phyloP scores from a whole-genome alignment of 176 grass and related monocot species.

The Oropetium thomaeum region DNA sequence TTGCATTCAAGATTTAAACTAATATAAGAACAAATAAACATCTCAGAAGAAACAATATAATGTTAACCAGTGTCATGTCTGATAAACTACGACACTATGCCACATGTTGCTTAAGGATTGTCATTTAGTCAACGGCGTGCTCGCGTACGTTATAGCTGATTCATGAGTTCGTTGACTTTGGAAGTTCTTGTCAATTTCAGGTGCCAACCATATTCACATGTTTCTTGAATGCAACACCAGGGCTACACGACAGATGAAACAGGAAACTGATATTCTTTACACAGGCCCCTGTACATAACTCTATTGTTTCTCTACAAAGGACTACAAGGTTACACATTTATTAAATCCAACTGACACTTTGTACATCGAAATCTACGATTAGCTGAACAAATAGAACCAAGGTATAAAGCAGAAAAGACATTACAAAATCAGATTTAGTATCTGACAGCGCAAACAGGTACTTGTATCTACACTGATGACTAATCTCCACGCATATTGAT shows the following conservation, averaged over 20 bases:
- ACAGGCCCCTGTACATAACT: slow-evolving; percentile 30
- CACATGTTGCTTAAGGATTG: too few relatives aligned
- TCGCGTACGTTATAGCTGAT: too few relatives aligned
- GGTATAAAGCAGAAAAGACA: background rate
- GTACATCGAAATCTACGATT: slow-evolving; percentile 28
- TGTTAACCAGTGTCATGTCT: too few relatives aligned
- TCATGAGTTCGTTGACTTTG: background rate
- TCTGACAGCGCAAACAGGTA: background rate
- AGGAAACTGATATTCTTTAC: slow-evolving; percentile 18
- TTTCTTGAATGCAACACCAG: background rate
- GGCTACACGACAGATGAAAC: background rate
- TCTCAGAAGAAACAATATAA: too few relatives aligned
- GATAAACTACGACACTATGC: too few relatives aligned
- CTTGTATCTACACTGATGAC: slow-evolving; percentile 19
- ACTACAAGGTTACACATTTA: background rate
- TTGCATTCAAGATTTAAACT: too few relatives aligned
- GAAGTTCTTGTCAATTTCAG: background rate
- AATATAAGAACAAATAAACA: too few relatives aligned
- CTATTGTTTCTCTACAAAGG: slow-evolving; percentile 39
- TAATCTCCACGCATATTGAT: background rate
- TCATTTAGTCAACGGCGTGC: too few relatives aligned
- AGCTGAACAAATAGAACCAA: slow-evolving; percentile 39
- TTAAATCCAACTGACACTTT: slow-evolving; percentile 24
- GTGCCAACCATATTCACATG: background rate
- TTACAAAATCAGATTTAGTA: slow-evolving; percentile 18